These are phyloP conservation scores for Jaapia argillacea DNA, from an alignment of 768 basidiomycete genomes.

Conservation along the genomic window DNA sequence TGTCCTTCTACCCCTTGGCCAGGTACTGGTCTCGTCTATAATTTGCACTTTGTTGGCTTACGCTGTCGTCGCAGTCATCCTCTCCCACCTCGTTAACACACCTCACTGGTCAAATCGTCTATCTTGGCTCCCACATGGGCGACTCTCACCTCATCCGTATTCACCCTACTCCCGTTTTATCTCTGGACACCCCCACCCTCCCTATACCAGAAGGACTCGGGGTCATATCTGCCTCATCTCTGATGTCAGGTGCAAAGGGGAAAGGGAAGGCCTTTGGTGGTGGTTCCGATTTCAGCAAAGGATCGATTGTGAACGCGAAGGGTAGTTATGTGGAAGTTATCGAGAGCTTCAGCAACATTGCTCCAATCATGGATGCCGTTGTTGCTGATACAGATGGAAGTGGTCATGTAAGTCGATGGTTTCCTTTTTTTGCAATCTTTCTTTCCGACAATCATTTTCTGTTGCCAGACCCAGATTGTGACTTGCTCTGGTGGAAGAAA, in stretches of 20 bases:
- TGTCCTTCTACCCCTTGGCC: conserved; percentile 58
- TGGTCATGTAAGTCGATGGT: conserved; percentile 42
- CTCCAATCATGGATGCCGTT: conserved; percentile 76
- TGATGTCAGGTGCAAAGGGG: conserved; percentile 21
- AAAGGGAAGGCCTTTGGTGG: conserved; percentile 7
- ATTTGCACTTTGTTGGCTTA: conserved; percentile 1
- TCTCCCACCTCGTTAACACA: conserved; percentile 64
- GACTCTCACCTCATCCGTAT: conserved; percentile 73
- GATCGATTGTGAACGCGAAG: conserved; percentile 37
- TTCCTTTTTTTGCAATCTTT: not conserved
- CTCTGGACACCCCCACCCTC: conserved; percentile 32
- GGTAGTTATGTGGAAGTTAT: conserved; percentile 55
- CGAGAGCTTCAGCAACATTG: conserved; percentile 64
- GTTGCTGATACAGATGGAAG: conserved; percentile 63
- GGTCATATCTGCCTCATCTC: conserved; percentile 26
- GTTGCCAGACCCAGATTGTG: conserved; percentile 59
- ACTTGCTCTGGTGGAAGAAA: conserved; percentile 79
- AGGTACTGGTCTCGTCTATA: no score
- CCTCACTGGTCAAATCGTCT: conserved; percentile 59
- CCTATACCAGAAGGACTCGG: conserved; percentile 40
- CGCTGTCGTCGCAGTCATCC: conserved; percentile 57
- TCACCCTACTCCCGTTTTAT: conserved; percentile 30
- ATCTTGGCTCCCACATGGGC: conserved; percentile 73
- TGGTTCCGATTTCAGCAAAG: conserved; percentile 23
- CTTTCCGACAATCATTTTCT: no score